Base-by-base conservation (phyloP, 768 basidiomycete genomes). In the Rhizopogon vinicolor region DNA sequence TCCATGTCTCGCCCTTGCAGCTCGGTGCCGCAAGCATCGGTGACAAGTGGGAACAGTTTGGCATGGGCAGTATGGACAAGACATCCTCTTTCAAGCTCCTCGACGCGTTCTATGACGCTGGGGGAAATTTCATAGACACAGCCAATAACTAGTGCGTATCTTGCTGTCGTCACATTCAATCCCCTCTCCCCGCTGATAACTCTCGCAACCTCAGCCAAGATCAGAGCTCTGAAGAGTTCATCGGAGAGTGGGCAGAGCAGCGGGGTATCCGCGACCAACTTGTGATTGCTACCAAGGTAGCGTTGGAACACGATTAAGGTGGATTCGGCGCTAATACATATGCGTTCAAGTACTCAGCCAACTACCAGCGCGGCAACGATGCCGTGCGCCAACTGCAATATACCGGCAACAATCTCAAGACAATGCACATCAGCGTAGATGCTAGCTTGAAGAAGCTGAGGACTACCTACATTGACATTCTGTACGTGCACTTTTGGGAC, bases 21-120 rank as follows among this genome's bases (percentile, higher is more conserved):
- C 74, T 82, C 39, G 79, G 80, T 8, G 79, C 68, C 0, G 73
- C 77, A 75, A 77, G 70, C 63, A 73, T 80, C 33, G 77, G 79
- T 7, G 73, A 77, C 53, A 65, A 72, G 46, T 77, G 76, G 76
- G 60, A 55, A 0, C 25, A 58, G 2, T 39, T 40, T 7, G 41
- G 55, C 7, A 58, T 74, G 56, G 74, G 75, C 2, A 50, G 52
- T 3, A 74, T 76, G 69, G 55, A 65, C 55, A 73, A 75, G 60
- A 71, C 75, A 44, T 50, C 60, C 13, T 65, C 70, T 7, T 72
- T 76, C 62, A 69, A 75, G 62, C 67, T 78, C 19, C 69, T 80
- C 6, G 75, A 78, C 55, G 67, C 72, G 3, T 75, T 61, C 48
- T 74, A 62, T 40, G 67, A 76, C 45, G 64, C 62, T 5, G 76